phyloP scores from a whole-genome alignment of 768 basidiomycete genomes.

The Suillus brevipes region DNA sequence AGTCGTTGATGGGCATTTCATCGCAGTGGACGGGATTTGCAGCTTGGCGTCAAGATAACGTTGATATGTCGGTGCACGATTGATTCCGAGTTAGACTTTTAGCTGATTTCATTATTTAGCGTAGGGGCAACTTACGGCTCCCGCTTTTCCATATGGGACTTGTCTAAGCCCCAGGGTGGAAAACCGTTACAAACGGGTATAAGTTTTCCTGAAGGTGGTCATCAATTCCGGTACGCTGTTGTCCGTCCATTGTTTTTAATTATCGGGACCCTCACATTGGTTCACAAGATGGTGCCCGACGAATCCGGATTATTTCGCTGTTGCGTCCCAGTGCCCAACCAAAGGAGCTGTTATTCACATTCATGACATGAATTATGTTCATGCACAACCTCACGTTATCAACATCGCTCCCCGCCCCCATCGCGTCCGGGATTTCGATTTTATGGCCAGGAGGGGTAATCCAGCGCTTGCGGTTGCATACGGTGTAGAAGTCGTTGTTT shows the following conservation, averaged over 20 bases:
- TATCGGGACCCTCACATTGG: constrained; percentile 4
- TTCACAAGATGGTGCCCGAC: constrained; percentile 71
- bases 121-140: constrained; percentile 75
- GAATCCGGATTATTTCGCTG: constrained; percentile 75
- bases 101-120: constrained; percentile 36
- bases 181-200: constrained; percentile 63
- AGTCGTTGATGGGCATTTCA: constrained; percentile 47
- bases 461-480: constrained; percentile 70
- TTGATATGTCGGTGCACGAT: constrained; percentile 63
- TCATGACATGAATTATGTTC: constrained; percentile 63
- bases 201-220: constrained; percentile 66
- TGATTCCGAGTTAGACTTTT: neutral
- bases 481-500: constrained; percentile 57
- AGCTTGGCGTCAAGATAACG: constrained; percentile 69
- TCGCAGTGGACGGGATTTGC: constrained; percentile 56
- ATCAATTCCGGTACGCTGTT: constrained; percentile 59
- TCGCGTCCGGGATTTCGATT: constrained; percentile 74
- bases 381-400: constrained; percentile 64
- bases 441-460: constrained; percentile 58
- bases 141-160: constrained; percentile 77
- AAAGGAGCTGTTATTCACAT: constrained; percentile 71
- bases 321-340: constrained; percentile 58
- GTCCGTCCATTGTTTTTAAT: constrained; percentile 5
- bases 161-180: constrained; percentile 69
- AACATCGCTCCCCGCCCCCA: constrained; percentile 61